Conservation (phyloP, 306 rosid species). For the Dryas octopetala region DNA sequence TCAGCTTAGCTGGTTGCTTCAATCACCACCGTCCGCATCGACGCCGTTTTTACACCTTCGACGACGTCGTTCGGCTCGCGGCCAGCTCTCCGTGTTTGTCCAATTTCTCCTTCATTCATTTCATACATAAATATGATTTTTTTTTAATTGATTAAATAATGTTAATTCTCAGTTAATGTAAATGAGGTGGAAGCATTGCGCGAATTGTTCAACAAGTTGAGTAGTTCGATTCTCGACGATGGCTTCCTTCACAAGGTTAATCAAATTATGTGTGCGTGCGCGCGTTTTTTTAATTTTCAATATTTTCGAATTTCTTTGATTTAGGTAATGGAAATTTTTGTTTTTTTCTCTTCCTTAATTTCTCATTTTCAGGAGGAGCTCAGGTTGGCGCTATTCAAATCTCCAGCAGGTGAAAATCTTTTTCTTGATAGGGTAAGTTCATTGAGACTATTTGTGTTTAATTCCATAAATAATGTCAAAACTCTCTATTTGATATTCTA, state of each 20-base stretch:
- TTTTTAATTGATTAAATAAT: neutral
- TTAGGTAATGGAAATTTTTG: neutral
- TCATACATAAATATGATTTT: neutral
- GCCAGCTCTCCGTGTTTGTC: constrained; percentile 53
- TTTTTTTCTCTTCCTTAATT: constrained; percentile 8
- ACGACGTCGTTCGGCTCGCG: constrained; percentile 54
- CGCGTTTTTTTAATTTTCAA: neutral
- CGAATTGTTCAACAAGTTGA: constrained; percentile 65
- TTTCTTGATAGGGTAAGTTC: constrained; percentile 66
- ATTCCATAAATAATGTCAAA: neutral
- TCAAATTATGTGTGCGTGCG: neutral
- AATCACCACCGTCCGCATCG: constrained; percentile 7
- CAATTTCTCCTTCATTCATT: neutral
- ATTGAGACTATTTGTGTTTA: neutral
- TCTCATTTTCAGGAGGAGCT: constrained; percentile 66
- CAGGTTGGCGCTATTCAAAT: constrained; percentile 52
- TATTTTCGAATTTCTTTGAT: neutral
- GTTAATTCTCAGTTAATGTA: constrained; percentile 46
- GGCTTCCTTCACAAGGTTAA: constrained; percentile 71
- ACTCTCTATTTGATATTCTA: neutral
- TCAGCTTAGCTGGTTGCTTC: constrained; percentile 50
- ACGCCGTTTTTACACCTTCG: constrained; percentile 20
- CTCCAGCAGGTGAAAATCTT: constrained; percentile 48
- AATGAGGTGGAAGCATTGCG: constrained; percentile 75
- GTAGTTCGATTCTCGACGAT: constrained; percentile 60